Conservation (phyloP, 2,329 filamentous ascomycete species). For the Neofusicoccum cordaticola region DNA sequence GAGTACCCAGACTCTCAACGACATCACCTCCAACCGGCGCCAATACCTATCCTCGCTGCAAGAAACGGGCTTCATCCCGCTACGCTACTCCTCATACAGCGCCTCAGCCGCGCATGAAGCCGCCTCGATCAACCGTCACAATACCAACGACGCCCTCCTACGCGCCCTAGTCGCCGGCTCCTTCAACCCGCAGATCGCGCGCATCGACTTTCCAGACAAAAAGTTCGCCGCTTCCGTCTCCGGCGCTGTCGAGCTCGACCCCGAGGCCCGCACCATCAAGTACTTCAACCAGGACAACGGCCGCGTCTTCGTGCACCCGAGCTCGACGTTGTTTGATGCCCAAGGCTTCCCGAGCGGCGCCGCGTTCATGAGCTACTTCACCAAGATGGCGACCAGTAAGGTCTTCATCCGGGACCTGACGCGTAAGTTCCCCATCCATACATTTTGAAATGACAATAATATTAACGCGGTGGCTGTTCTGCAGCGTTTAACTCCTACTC, state of each 20-base stretch:
- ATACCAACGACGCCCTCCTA: constrained; percentile 45
- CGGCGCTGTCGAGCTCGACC: constrained; percentile 88
- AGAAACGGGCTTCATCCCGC: constrained; percentile 75
- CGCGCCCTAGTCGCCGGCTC: constrained; percentile 50
- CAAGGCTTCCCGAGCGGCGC: constrained; percentile 72
- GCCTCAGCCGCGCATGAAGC: constrained; percentile 22
- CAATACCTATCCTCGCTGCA: constrained; percentile 85
- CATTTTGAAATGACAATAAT: background rate
- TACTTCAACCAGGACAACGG: constrained; percentile 64
- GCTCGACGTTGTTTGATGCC: constrained; percentile 78
- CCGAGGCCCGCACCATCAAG: constrained; percentile 86
- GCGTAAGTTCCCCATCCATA: constrained; percentile 33
- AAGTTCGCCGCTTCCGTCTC: constrained; percentile 87
- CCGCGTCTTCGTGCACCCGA: constrained; percentile 89
- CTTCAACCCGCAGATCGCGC: constrained; percentile 75
- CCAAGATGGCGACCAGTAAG: constrained; percentile 87
- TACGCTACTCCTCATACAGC: constrained; percentile 34
- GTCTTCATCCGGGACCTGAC: constrained; percentile 89
- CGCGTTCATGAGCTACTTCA: constrained; percentile 84
- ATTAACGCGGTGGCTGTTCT: too few relatives aligned
- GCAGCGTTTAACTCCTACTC: constrained; percentile 79
- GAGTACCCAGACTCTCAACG: constrained; percentile 75
- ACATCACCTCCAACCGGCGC: constrained; percentile 80
- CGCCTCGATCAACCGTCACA: constrained; percentile 47
- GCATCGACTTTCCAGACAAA: constrained; percentile 92